Base-by-base conservation (phyloP, 2,329 filamentous ascomycete species). In the Fusarium verrucosum region DNA sequence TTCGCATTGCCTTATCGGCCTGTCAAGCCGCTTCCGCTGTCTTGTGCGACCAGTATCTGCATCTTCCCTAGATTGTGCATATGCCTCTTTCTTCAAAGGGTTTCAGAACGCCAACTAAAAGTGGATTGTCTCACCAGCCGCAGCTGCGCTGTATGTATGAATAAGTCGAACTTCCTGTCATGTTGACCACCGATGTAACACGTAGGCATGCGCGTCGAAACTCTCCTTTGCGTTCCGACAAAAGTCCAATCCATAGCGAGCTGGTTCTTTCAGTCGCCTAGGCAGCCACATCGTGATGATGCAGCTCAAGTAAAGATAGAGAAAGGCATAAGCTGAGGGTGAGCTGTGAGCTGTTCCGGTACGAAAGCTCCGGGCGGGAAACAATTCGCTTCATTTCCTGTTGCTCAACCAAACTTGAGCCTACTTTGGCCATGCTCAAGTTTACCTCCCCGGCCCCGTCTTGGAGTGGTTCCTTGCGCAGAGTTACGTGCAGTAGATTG, bases 391-490 rank as follows among this genome's bases (percentile, higher is more conserved):
- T 49, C 41, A 53, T 41, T n/a, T 41, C 42, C 36, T 41, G 33
- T 23, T 40, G 7, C 25, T 84, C 77, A 86, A 58, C 84, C 83
- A 79, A 89, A 89, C 37, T 80, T 83, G 73, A 89, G 78, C 72
- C 80, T 86, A 64, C 82, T 86, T 72, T 89, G 87, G 14, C 86
- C 86, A 60, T 83, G 84, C 73, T 88, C 86, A 10, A 77, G 71
- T 69, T 77, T 80, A 52, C 72, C 71, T 46, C 74, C 71, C 50
- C 75, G 73, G 74, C 74, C 71, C 37, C 81, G 80, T 71, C 77
- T 83, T 32, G 78, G 73, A 38, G 78, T 71, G 72, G 76, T 71
- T 73, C 75, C 72, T 57, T 74, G 62, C 50, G 55, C 54, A 32
- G 67, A 55, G 67, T 59, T 77, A 71, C 71, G 73, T 62, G 70